These are phyloP conservation scores for Dactylellina haptotyla DNA, from an alignment of 2,329 filamentous ascomycete genomes.

Conservation along the genomic window DNA sequence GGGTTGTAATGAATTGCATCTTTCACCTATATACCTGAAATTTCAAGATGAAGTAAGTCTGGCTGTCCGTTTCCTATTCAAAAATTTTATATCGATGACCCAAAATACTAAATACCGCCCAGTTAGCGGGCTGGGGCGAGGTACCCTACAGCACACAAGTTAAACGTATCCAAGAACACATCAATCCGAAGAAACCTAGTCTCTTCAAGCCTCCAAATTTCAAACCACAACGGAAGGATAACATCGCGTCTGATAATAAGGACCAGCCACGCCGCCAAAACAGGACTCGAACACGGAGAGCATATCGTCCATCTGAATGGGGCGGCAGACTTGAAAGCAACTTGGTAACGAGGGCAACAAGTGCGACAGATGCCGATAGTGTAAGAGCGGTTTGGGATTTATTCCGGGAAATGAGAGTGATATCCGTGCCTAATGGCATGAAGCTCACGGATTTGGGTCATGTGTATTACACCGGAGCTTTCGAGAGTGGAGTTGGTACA, in stretches of 20 bases:
- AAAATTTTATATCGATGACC: no score
- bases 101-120: no score
- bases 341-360: no score
- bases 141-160: conserved; percentile 19
- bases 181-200: background rate
- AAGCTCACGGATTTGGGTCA: background rate
- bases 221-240: background rate
- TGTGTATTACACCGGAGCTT: background rate
- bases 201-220: background rate
- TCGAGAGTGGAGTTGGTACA: background rate
- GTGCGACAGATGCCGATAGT: background rate
- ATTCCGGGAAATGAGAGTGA: background rate
- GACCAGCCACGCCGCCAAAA: no score
- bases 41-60: background rate
- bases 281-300: no score
- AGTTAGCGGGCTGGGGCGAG: conserved; percentile 41
- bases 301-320: no score
- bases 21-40: background rate
- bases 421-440: background rate
- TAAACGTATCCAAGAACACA: conserved; percentile 11
- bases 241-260: background rate
- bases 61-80: background rate
- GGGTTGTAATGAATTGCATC: background rate
- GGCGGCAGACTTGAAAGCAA: no score
- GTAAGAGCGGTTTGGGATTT: background rate